These are phyloP conservation scores for Neurospora sp. DNA, from an alignment of 495 filamentous ascomycete genomes.

Conservation along the genomic window DNA sequence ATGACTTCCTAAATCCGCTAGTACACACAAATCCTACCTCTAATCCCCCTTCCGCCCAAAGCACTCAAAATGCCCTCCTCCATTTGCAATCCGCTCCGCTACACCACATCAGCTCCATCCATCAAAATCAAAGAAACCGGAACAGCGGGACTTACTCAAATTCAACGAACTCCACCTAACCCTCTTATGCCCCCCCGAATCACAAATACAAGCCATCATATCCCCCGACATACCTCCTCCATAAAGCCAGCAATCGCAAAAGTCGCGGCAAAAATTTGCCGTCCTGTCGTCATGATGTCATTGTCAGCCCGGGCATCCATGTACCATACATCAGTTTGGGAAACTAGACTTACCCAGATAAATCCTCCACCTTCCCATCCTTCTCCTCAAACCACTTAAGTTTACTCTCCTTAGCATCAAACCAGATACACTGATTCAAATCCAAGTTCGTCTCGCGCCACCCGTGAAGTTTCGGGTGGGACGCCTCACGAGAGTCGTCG, in stretches of 20 bases:
- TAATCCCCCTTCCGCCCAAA: not conserved
- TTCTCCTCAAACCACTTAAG: not conserved
- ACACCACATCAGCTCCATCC: not conserved
- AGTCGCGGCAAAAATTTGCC: not conserved
- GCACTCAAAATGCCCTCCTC: not conserved
- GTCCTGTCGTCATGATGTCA: not conserved
- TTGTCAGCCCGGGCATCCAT: too few species aligned
- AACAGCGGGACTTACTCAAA: not conserved
- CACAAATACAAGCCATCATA: not conserved
- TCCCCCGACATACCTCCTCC: not conserved
- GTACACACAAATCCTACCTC: not conserved
- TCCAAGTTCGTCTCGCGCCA: not conserved
- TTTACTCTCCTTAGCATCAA: not conserved
- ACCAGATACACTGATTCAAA: not conserved
- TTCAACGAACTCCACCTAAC: not conserved
- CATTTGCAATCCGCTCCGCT: not conserved
- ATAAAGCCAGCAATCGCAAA: not conserved
- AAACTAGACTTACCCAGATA: not conserved
- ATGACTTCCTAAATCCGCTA: too few species aligned
- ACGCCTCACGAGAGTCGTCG: not conserved
- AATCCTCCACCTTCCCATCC: not conserved
- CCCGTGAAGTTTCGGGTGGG: not conserved
- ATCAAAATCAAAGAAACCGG: accelerated
- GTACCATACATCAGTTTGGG: too few species aligned
- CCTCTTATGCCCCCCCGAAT: not conserved